Conservation (phyloP, 2,329 filamentous ascomycete genomes). For the Epichloe scottii region DNA sequence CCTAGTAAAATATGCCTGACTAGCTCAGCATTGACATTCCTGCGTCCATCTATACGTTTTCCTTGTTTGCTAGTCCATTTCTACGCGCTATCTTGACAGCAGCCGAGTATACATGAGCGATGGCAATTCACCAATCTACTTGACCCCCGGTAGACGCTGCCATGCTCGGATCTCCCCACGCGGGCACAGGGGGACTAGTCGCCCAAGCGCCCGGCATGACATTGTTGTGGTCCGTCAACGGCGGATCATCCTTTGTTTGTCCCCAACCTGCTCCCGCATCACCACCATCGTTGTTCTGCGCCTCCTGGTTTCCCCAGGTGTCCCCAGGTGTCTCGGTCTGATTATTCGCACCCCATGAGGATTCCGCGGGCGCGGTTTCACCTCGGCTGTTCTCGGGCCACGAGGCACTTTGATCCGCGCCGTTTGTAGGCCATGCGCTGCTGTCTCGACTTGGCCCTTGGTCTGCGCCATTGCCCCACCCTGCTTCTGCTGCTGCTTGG, state of each 20-base stretch:
- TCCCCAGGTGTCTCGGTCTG: neutral
- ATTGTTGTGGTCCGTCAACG: conserved; percentile 9
- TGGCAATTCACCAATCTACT: conserved; percentile 5
- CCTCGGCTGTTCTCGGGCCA: neutral
- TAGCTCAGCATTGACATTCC: too few relatives aligned
- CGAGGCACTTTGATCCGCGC: too few relatives aligned
- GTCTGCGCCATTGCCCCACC: neutral
- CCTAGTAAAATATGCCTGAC: too few relatives aligned
- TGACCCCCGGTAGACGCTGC: conserved; percentile 20
- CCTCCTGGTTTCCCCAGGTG: neutral
- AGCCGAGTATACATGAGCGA: too few relatives aligned
- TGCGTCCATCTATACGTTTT: too few relatives aligned
- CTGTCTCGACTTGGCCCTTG: neutral
- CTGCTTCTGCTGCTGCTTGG: neutral
- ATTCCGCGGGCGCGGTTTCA: neutral
- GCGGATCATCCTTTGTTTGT: neutral
- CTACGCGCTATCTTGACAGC: too few relatives aligned
- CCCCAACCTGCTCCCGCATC: neutral
- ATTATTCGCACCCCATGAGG: neutral
- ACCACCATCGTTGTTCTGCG: conserved; percentile 3
- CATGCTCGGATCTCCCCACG: conserved; percentile 19
- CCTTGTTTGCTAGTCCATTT: too few relatives aligned
- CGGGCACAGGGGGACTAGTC: conserved; percentile 4
- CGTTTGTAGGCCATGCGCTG: neutral
- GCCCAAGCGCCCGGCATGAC: conserved; percentile 23